phyloP scores from a whole-genome alignment of 768 basidiomycete genomes.

The Serpula lacrymans region DNA sequence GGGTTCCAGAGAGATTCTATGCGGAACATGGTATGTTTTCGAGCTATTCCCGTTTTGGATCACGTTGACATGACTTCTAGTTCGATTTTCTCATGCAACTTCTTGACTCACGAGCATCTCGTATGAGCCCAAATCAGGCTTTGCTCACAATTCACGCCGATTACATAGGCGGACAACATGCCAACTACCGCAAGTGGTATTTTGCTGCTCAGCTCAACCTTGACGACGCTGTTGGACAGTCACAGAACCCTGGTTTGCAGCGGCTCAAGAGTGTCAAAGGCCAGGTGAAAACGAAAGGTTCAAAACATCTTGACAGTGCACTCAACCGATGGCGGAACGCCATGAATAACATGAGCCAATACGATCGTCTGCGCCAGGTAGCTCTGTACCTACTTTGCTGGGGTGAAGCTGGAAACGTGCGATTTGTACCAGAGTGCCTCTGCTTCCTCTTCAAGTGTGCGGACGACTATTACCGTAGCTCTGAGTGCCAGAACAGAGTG shows the following conservation, averaged over 20 bases:
- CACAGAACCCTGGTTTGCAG: conserved; percentile 89
- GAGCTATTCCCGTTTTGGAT: conserved; percentile 5
- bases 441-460: conserved; percentile 99
- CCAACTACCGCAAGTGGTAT: conserved; percentile 99
- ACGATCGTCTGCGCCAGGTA: conserved; percentile 94
- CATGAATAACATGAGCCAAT: conserved; percentile 99
- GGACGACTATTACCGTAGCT: conserved; percentile 97
- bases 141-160: conserved; percentile 96
- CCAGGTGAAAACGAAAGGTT: conserved; percentile 44
- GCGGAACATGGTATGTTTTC: conserved; percentile 78
- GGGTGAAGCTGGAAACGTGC: conserved; percentile 97
- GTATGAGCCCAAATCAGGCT: conserved; percentile 96
- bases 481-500: conserved; percentile 92
- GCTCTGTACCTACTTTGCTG: conserved; percentile 96
- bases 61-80: conserved; percentile 33
- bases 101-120: conserved; percentile 95
- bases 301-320: conserved; percentile 90
- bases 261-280: conserved; percentile 82
- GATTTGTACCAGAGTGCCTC: conserved; percentile 93
- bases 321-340: conserved; percentile 95
- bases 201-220: conserved; percentile 99
- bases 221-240: conserved; percentile 95
- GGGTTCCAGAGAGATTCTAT: conserved; percentile 96
- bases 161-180: conserved; percentile 97
- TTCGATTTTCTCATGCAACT: conserved; percentile 98